Evolutionary conservation across 192 early-diverging fungal species (phyloP).

Genomic region (Pilobolus umbonatus): DNA sequence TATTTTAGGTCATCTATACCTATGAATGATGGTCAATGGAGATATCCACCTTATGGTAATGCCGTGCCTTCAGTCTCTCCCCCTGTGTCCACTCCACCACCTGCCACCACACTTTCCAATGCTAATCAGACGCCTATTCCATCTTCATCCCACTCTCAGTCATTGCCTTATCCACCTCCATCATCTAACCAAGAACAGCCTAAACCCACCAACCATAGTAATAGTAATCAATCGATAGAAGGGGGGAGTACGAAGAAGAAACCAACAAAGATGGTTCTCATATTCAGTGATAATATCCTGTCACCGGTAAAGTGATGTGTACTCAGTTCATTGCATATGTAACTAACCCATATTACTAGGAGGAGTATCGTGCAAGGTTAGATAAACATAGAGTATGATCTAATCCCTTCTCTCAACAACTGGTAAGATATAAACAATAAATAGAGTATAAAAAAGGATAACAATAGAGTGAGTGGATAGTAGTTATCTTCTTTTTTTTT

Average conservation of each 20-base stretch:
- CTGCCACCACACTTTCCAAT: background rate
- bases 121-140: background rate
- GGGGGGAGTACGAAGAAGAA: conserved; percentile 11
- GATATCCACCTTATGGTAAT: background rate
- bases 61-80: background rate
- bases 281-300: conserved; percentile 45
- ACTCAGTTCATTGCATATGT: background rate
- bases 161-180: conserved; percentile 2
- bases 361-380: conserved; percentile 21
- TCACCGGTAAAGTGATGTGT: conserved; percentile 41
- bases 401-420: no score
- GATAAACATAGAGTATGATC: conserved; percentile 18
- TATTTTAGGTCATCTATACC: background rate
- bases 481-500: no score
- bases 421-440: no score
- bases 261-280: conserved; percentile 33
- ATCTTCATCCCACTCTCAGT: background rate
- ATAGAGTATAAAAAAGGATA: no score
- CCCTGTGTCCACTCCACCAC: background rate
- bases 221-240: no score
- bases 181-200: background rate
- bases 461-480: no score
- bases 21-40: no score
- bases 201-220: no score
- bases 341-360: conserved; percentile 4